Percentiles rank a stretch among this genome's conserved stretches.
Conservation (phyloP, 345 rosid species). For the Cochlearia excelsa region DNA sequence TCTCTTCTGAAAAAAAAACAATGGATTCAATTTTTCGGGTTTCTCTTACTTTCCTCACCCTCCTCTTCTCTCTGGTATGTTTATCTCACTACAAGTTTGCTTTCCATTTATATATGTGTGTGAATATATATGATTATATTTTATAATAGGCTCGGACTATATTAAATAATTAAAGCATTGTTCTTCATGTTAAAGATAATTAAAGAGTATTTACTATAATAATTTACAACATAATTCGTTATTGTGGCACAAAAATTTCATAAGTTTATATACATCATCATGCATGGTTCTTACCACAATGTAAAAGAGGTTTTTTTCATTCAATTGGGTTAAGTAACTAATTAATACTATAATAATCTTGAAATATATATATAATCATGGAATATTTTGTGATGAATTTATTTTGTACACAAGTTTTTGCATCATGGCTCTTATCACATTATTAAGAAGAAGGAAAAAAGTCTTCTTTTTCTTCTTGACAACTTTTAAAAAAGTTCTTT, state of each 20-base stretch:
- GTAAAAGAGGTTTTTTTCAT: too few relatives aligned
- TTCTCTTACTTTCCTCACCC: conserved; percentile 15
- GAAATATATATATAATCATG: conserved; percentile 8
- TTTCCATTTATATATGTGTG: too few relatives aligned
- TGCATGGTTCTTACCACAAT: too few relatives aligned
- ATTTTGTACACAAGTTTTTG: conserved; percentile 10
- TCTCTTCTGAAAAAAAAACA: conserved; percentile 9
- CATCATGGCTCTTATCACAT: conserved; percentile 22
- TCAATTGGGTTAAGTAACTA: neutral
- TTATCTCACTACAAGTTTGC: neutral
- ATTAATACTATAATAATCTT: too few relatives aligned
- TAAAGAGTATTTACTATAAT: too few relatives aligned
- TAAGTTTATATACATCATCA: too few relatives aligned
- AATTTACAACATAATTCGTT: too few relatives aligned
- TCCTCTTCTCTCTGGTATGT: conserved; percentile 35
- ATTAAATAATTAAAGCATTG: too few relatives aligned
- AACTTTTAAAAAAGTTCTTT: neutral
- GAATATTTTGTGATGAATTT: conserved; percentile 3
- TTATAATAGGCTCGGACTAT: too few relatives aligned
- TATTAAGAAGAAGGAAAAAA: conserved; percentile 9
- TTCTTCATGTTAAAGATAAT: too few relatives aligned
- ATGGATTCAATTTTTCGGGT: conserved; percentile 29
- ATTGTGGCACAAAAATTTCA: neutral
- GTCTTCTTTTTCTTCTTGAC: neutral
- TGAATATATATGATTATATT: neutral